These are phyloP conservation scores for Dothideomycetes sp. DNA, from an alignment of 2,329 filamentous ascomycete genomes.

Conservation along the genomic window DNA sequence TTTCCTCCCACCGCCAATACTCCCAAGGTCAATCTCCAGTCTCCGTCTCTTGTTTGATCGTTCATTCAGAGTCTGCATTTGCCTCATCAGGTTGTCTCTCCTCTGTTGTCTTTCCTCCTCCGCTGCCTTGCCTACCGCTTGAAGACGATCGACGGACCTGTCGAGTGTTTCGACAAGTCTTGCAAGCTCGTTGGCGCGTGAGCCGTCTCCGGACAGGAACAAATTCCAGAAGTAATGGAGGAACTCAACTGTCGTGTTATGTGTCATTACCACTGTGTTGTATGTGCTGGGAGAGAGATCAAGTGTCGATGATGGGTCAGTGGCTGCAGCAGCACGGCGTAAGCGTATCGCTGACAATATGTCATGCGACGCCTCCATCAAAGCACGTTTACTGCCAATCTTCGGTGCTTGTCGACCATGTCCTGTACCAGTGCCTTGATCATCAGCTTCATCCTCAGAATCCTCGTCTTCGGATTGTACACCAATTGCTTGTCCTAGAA, in stretches of 20 bases:
- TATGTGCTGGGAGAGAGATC: constrained; percentile 37
- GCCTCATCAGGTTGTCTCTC: constrained; percentile 55
- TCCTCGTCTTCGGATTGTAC: constrained; percentile 55
- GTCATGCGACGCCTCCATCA: constrained; percentile 53
- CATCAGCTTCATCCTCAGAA: constrained; percentile 45
- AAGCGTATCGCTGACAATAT: constrained; percentile 55
- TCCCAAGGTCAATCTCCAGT: constrained; percentile 48
- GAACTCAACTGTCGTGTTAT: constrained; percentile 90
- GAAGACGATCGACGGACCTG: constrained; percentile 66
- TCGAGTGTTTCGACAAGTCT: constrained; percentile 74
- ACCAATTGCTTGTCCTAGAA: constrained; percentile 52
- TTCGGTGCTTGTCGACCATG: neutral
- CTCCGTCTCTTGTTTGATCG: constrained; percentile 63
- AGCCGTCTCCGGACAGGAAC: constrained; percentile 77
- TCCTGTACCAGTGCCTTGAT: constrained; percentile 13
- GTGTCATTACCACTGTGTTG: constrained; percentile 60
- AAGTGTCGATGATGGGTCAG: constrained; percentile 11
- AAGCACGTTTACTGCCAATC: constrained; percentile 59
- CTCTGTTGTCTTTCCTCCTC: constrained; percentile 61
- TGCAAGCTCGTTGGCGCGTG: constrained; percentile 64
- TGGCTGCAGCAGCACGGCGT: constrained; percentile 20
- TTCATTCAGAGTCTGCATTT: constrained; percentile 60
- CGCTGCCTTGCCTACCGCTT: constrained; percentile 68
- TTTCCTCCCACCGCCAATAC: constrained; percentile 62
- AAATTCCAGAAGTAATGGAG: constrained; percentile 95